A percentile compares a stretch with the other conserved stretches of the same genome.
phyloP scores from a whole-genome alignment of 495 filamentous ascomycete species.

The Cairneyella variabilis region DNA sequence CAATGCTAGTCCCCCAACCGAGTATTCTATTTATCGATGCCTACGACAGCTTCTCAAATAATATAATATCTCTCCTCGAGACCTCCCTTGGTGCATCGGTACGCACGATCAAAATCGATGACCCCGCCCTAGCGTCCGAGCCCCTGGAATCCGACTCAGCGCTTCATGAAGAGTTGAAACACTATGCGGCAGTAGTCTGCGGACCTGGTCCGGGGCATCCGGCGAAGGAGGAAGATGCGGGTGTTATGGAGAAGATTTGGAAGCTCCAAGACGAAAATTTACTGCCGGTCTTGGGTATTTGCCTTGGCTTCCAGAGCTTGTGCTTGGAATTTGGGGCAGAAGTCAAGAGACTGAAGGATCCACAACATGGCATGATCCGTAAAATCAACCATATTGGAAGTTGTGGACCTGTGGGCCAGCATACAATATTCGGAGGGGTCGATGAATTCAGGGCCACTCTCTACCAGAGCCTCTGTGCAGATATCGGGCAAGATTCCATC shows the following conservation, averaged over 20 bases:
- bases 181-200: conserved; percentile 72
- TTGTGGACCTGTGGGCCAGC: conserved; percentile 24
- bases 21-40: conserved; percentile 84
- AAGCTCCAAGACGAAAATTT: conserved; percentile 49
- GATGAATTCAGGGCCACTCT: conserved; percentile 64
- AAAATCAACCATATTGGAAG: conserved; percentile 49
- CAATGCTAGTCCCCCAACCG: conserved; percentile 19
- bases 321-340: conserved; percentile 60
- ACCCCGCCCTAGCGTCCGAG: conserved; percentile 22
- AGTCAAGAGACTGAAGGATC: conserved; percentile 58
- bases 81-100: conserved; percentile 62
- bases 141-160: conserved; percentile 23
- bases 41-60: conserved; percentile 94
- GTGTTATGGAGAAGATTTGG: conserved; percentile 79
- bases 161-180: conserved; percentile 43
- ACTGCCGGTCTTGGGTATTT: conserved; percentile 82
- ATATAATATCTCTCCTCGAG: conserved; percentile 76
- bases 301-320: conserved; percentile 87
- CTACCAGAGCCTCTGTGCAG: conserved; percentile 84
- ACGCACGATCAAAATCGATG: conserved; percentile 68
- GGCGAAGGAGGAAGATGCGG: conserved; percentile 59
- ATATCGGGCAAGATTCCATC: conserved; percentile 40
- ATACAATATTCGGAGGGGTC: conserved; percentile 46
- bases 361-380: conserved; percentile 78
- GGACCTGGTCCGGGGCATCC: conserved; percentile 77